These are phyloP conservation scores for Apiospora phragmitis DNA, from an alignment of 2,329 filamentous ascomycete species.

Conservation along the genomic window DNA sequence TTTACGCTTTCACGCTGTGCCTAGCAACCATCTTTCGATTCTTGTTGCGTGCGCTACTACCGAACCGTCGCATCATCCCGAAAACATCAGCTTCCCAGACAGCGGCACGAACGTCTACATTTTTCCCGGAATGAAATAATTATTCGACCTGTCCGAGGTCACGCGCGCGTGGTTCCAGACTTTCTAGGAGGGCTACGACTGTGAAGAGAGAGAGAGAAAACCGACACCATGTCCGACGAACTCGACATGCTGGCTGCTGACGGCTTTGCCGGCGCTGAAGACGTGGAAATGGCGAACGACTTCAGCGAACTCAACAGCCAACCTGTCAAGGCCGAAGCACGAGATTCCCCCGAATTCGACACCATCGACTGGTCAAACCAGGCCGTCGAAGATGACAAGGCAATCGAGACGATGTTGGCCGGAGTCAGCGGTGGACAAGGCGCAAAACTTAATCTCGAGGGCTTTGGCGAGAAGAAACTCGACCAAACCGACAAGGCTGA, in stretches of 20 bases:
- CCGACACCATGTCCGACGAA: slow-evolving; percentile 6
- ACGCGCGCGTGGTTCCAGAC: slow-evolving; percentile 2
- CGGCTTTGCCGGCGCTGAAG: background rate
- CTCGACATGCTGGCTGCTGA: slow-evolving; percentile 1
- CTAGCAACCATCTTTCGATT: background rate
- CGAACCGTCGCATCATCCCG: background rate
- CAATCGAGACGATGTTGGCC: slow-evolving; percentile 44
- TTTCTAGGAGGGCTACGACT: background rate
- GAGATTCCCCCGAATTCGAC: slow-evolving; percentile 17
- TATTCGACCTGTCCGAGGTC: background rate
- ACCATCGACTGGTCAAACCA: slow-evolving; percentile 31
- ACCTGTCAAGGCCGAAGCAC: slow-evolving; percentile 13
- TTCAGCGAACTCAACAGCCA: background rate
- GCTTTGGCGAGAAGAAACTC: slow-evolving; percentile 44
- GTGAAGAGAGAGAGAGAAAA: background rate
- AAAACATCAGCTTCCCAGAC: background rate
- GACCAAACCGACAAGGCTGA: slow-evolving; percentile 80
- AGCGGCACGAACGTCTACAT: background rate
- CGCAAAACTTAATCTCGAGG: slow-evolving; percentile 42
- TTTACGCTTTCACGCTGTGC: background rate
- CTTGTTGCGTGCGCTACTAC: background rate
- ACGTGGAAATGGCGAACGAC: background rate
- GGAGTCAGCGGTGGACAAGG: slow-evolving; percentile 46
- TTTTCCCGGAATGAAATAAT: slow-evolving; percentile 3
- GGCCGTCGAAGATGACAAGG: slow-evolving; percentile 32